These are phyloP conservation scores for Hyaloscypha hepaticicola DNA, from an alignment of 495 filamentous ascomycete genomes.

Conservation along the genomic window DNA sequence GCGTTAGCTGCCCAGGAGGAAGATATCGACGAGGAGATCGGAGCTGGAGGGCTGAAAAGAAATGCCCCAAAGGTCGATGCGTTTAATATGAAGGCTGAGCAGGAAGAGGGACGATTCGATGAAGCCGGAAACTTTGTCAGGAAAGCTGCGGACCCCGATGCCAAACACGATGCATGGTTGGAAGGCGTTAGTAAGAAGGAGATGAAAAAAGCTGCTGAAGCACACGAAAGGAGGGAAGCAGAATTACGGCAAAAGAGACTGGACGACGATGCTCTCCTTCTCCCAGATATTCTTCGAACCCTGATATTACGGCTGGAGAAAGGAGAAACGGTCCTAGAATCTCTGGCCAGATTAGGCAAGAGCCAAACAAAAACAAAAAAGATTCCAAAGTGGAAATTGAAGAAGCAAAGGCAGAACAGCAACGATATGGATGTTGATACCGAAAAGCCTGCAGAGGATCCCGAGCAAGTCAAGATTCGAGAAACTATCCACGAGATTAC, in stretches of 20 bases:
- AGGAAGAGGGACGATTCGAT: conserved; percentile 92
- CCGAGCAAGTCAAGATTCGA: conserved; percentile 65
- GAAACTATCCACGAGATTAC: conserved; percentile 79
- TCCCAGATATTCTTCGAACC: conserved; percentile 67
- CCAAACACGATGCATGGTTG: conserved; percentile 88
- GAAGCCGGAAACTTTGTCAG: conserved; percentile 86
- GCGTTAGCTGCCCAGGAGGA: conserved; percentile 61
- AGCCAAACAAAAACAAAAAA: conserved; percentile 65
- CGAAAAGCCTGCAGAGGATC: conserved; percentile 54
- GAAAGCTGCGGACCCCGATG: conserved; percentile 86
- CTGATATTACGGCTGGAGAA: conserved; percentile 73
- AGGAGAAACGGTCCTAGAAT: conserved; percentile 87
- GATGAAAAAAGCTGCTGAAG: conserved; percentile 82
- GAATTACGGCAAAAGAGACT: conserved; percentile 67
- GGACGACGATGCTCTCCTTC: conserved; percentile 70
- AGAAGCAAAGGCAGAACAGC: conserved; percentile 49
- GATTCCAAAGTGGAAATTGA: conserved; percentile 59
- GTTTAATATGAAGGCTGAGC: conserved; percentile 89
- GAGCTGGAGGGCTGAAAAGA: conserved; percentile 84
- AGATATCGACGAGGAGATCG: conserved; percentile 80
- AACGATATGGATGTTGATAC: conserved; percentile 68
- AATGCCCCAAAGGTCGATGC: conserved; percentile 95
- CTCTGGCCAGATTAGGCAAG: conserved; percentile 77
- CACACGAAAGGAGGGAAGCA: conserved; percentile 80
- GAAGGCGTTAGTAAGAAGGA: conserved; percentile 91